Evolutionary conservation across 768 basidiomycete species (phyloP).

Genomic region (Phlebiopsis gigantea): DNA sequence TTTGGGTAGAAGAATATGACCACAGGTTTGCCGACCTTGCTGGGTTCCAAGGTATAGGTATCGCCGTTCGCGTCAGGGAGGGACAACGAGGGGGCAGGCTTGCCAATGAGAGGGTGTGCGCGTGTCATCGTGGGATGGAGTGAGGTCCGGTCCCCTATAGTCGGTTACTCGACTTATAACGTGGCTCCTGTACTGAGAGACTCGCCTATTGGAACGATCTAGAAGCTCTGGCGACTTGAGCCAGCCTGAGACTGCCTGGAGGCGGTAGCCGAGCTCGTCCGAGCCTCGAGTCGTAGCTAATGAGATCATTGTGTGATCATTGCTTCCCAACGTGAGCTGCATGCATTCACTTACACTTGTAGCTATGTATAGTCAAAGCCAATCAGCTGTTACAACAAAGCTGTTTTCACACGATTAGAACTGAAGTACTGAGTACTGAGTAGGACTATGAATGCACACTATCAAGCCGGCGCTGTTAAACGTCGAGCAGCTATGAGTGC

Average conservation of each 20-base stretch:
- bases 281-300: too few species aligned
- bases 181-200: not conserved
- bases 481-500: too few species aligned
- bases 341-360: too few species aligned
- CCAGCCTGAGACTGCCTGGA: too few species aligned
- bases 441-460: too few species aligned
- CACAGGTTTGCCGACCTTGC: constrained; percentile 50
- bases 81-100: constrained; percentile 60
- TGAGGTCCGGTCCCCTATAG: not conserved
- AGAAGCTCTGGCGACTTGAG: not conserved
- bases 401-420: too few species aligned
- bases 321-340: too few species aligned
- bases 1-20: constrained; percentile 79
- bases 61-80: constrained; percentile 62
- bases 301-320: too few species aligned
- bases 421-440: too few species aligned
- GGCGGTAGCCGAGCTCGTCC: not conserved
- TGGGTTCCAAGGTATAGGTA: constrained; percentile 54
- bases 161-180: not conserved
- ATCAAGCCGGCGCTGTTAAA: too few species aligned
- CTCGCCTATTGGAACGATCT: not conserved
- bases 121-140: constrained; percentile 10
- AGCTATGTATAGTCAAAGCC: too few species aligned
- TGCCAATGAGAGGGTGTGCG: constrained; percentile 50
- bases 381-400: too few species aligned